A percentile compares a stretch with the other conserved stretches of the same genome.
Evolutionary conservation across 129 eudicot species (phyloP).

Genomic region (Flaveria trinervia): DNA sequence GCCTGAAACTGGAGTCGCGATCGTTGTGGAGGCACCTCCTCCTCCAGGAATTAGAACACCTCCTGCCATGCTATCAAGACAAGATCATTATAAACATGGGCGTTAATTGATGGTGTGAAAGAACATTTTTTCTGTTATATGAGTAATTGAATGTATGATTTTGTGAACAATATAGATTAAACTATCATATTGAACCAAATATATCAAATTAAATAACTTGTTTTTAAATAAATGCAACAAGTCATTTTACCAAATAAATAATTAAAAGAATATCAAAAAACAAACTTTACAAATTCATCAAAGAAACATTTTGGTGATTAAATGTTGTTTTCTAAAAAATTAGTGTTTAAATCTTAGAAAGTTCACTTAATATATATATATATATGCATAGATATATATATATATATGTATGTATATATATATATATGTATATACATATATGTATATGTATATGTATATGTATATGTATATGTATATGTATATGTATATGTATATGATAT

Average conservation of each 20-base stretch:
- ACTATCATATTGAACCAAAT: background rate
- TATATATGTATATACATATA: no score
- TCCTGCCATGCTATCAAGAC: slow-evolving; percentile 57
- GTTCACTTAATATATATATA: no score
- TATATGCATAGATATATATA: no score
- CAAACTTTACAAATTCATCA: no score
- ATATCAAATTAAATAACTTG: background rate
- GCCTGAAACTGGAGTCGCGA: slow-evolving; percentile 12
- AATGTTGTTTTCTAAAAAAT: no score
- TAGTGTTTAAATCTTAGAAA: no score
- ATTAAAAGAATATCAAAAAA: background rate
- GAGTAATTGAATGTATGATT: background rate
- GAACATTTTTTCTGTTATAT: background rate
- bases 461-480: no score
- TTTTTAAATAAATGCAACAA: background rate
- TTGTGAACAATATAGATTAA: background rate
- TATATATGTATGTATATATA: no score
- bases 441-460: no score
- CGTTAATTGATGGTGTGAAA: background rate
- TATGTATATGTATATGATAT: no score
- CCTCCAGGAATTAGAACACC: slow-evolving; percentile 42
- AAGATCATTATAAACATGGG: background rate
- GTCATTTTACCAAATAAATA: background rate
- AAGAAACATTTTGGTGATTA: background rate
- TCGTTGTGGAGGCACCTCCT: slow-evolving; percentile 34